Evolutionary conservation across 805 yeast species (phyloP).

Genomic region (Hanseniaspora mollemarum): DNA sequence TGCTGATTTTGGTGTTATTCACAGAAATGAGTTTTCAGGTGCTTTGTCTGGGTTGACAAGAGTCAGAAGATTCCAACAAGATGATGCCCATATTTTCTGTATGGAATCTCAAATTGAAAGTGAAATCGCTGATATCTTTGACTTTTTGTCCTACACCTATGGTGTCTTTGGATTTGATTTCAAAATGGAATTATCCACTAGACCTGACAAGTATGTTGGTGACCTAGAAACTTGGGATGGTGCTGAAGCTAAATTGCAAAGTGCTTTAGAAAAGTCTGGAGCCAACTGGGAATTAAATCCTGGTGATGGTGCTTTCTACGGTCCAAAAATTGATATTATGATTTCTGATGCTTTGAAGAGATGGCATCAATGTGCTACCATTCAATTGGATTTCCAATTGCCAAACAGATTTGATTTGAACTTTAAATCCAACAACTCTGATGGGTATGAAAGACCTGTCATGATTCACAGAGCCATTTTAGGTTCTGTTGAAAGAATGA

Average conservation of each 20-base stretch:
- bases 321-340: conserved; percentile 93
- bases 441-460: conserved; percentile 73
- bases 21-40: conserved; percentile 93
- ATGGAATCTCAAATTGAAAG: conserved; percentile 76
- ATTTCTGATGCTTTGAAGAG: conserved; percentile 87
- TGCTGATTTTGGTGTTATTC: conserved; percentile 95
- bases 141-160: conserved; percentile 72
- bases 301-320: conserved; percentile 95
- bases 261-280: conserved; percentile 74
- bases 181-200: conserved; percentile 91
- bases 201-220: conserved; percentile 95
- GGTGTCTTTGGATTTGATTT: conserved; percentile 90
- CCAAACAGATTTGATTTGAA: conserved; percentile 88
- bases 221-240: conserved; percentile 86
- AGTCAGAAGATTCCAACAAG: conserved; percentile 98
- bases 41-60: conserved; percentile 91
- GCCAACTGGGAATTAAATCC: conserved; percentile 89
- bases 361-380: conserved; percentile 99
- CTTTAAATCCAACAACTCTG: conserved; percentile 57
- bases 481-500: conserved; percentile 98
- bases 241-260: conserved; percentile 77
- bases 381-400: conserved; percentile 96
- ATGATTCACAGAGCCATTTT: conserved; percentile 98
- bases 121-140: conserved; percentile 75
- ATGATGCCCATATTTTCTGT: conserved; percentile 97